A percentile compares a stretch with the other conserved stretches of the same genome.
Conservation (phyloP, 202 grass and related monocot genomes). For the Schoenoplectus tabernaemontani region DNA sequence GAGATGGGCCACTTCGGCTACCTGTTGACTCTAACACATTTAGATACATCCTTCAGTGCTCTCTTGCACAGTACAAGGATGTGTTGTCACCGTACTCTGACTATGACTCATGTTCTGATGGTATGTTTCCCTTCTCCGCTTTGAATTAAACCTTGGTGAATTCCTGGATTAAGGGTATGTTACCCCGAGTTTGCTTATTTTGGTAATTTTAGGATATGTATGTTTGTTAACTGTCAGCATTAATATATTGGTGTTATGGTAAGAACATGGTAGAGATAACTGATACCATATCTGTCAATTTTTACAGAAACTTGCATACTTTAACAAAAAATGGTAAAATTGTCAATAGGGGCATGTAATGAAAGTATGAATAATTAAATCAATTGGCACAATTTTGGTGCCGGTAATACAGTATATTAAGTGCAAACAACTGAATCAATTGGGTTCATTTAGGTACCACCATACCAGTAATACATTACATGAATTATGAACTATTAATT, state of each 20-base stretch:
- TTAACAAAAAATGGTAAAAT: neutral
- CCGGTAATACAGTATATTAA: neutral
- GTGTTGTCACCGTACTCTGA: slow-evolving; percentile 1
- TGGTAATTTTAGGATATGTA: neutral
- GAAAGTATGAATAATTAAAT: neutral
- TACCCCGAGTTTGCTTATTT: neutral
- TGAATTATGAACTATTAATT: neutral
- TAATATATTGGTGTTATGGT: neutral
- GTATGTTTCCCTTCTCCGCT: neutral
- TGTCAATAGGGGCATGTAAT: neutral
- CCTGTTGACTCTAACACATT: slow-evolving; percentile 75
- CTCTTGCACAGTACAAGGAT: slow-evolving; percentile 52
- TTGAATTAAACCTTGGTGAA: neutral
- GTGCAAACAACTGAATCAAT: neutral
- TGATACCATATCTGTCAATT: neutral
- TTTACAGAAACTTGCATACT: neutral
- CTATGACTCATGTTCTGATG: neutral
- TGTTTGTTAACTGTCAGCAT: neutral
- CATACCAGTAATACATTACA: neutral
- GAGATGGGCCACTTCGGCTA: slow-evolving; percentile 50
- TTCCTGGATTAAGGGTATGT: neutral
- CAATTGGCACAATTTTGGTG: neutral
- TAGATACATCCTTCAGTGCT: slow-evolving; percentile 88
- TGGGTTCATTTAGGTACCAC: neutral
- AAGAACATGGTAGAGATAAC: neutral